These are phyloP conservation scores for Pichia sp. DNA, from an alignment of 1,139 yeast genomes.

Conservation along the genomic window DNA sequence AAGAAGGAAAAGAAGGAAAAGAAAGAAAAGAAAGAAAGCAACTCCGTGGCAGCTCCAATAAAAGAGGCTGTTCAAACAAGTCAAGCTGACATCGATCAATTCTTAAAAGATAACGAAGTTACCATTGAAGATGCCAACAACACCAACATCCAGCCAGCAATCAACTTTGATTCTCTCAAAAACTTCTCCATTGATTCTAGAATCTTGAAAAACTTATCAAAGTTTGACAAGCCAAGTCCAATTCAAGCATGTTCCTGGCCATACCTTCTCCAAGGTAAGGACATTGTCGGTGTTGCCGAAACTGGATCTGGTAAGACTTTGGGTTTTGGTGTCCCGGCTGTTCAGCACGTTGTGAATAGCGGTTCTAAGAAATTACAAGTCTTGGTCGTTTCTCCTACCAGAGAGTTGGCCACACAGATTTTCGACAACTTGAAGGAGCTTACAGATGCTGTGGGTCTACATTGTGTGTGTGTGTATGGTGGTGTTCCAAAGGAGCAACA, in stretches of 20 bases:
- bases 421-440: conserved; percentile 74
- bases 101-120: conserved; percentile 69
- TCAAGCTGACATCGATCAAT: conserved; percentile 55
- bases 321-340: conserved; percentile 98
- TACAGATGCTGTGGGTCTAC: conserved; percentile 56
- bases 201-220: conserved; percentile 53
- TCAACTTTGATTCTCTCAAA: conserved; percentile 59
- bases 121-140: conserved; percentile 67
- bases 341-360: conserved; percentile 55
- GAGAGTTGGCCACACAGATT: conserved; percentile 94
- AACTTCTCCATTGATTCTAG: conserved; percentile 43
- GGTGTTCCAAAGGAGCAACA: conserved; percentile 97
- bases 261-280: conserved; percentile 69
- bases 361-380: conserved; percentile 58
- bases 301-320: conserved; percentile 98
- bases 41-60: conserved; percentile 35
- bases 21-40: conserved; percentile 36
- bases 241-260: conserved; percentile 99
- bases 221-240: conserved; percentile 89
- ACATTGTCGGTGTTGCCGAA: conserved; percentile 96
- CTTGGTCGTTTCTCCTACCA: conserved; percentile 88
- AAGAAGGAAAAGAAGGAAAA: conserved; percentile 32
- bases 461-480: conserved; percentile 88
- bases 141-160: conserved; percentile 57
- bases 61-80: conserved; percentile 40